A percentile compares a stretch with the other conserved stretches of the same genome.
Conservation (phyloP, 2,329 filamentous ascomycete genomes). For the Diaporthe citri region DNA sequence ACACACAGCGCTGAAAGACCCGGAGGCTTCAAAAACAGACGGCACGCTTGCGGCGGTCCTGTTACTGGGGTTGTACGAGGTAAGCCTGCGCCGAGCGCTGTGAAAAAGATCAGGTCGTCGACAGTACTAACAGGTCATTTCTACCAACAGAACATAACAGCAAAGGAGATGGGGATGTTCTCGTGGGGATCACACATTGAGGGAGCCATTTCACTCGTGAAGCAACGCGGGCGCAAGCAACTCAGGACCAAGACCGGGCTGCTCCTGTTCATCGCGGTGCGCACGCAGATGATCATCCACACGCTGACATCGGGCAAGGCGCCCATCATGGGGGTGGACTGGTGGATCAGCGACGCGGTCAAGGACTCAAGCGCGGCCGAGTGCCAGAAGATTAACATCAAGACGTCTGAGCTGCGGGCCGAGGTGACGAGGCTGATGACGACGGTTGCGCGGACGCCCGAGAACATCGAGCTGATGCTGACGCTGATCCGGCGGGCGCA, state of each 20-base stretch:
- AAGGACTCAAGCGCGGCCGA: constrained; percentile 62
- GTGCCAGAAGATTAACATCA: constrained; percentile 66
- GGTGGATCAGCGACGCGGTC: constrained; percentile 69
- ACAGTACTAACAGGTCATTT: background rate
- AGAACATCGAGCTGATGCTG: constrained; percentile 64
- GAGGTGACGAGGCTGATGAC: constrained; percentile 65
- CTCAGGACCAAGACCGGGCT: constrained; percentile 65
- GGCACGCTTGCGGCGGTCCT: constrained; percentile 70
- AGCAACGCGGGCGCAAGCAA: constrained; percentile 68
- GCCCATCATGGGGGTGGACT: constrained; percentile 67
- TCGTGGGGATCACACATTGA: constrained; percentile 76
- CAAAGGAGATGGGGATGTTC: constrained; percentile 65
- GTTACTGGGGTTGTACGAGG: constrained; percentile 71
- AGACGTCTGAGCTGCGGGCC: constrained; percentile 66
- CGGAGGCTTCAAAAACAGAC: constrained; percentile 64
- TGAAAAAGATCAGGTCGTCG: background rate
- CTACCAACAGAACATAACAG: constrained; percentile 60
- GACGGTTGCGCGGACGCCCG: constrained; percentile 58
- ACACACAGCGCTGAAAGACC: constrained; percentile 65
- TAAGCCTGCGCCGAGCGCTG: constrained; percentile 42
- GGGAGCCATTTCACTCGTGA: constrained; percentile 72
- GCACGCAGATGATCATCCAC: constrained; percentile 73
- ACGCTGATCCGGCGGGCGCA: constrained; percentile 66
- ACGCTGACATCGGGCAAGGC: constrained; percentile 65
- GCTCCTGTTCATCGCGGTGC: constrained; percentile 69